phyloP scores from a whole-genome alignment of 1,284 basidiomycete genomes.

The Ustilago tritici region DNA sequence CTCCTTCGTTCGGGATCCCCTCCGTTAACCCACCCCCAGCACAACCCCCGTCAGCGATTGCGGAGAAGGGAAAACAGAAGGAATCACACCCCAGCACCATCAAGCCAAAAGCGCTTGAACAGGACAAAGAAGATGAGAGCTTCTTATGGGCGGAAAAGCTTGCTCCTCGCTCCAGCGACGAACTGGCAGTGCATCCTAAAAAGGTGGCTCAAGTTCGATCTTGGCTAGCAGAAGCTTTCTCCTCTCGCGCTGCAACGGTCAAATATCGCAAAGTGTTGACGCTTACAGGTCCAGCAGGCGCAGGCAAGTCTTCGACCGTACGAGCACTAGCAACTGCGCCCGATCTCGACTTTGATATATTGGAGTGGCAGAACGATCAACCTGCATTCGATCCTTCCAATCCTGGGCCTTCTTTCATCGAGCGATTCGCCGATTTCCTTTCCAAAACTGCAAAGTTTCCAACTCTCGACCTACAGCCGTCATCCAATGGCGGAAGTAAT shows the following conservation, averaged over 20 bases:
- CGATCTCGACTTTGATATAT: conserved; percentile 82
- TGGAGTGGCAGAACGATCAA: conserved; percentile 83
- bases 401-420: conserved; percentile 30
- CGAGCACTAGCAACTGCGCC: conserved; percentile 76
- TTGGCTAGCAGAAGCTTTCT: conserved; percentile 87
- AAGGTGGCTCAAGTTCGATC: conserved; percentile 86
- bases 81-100: not conserved
- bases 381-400: conserved; percentile 15
- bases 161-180: conserved; percentile 57
- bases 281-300: conserved; percentile 88
- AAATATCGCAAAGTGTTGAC: conserved; percentile 84
- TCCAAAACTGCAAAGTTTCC: conserved; percentile 48
- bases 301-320: conserved; percentile 88
- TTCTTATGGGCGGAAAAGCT: conserved; percentile 36
- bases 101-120: not conserved
- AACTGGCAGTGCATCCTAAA: conserved; percentile 87
- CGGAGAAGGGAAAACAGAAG: conserved; percentile 33
- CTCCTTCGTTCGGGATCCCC: conserved; percentile 35
- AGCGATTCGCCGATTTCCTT: conserved; percentile 61
- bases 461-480: conserved; percentile 30
- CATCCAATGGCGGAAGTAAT: not conserved
- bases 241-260: conserved; percentile 75
- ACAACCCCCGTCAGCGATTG: not conserved
- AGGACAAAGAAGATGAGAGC: not conserved
- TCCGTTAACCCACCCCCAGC: not conserved